Evolutionary conservation across 1,139 yeast species (phyloP).

Genomic region (Geotrichum phurueaensis): DNA sequence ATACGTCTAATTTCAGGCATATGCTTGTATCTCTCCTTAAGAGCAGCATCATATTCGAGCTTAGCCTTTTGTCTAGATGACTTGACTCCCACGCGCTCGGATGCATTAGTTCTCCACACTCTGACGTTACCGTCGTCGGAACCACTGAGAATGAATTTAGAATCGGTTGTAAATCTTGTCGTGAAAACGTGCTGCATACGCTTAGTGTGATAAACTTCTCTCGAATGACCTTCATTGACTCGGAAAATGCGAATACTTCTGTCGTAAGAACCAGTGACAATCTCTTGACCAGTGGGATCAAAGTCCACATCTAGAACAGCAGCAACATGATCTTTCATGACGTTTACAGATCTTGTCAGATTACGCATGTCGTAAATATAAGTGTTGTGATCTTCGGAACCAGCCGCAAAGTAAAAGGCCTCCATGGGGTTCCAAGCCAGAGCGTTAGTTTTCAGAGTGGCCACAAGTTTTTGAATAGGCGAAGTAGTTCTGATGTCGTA

Average conservation of each 20-base stretch:
- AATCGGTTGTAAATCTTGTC: conserved; percentile 79
- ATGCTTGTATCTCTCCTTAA: conserved; percentile 85
- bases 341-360: conserved; percentile 68
- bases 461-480: conserved; percentile 85
- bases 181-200: conserved; percentile 94
- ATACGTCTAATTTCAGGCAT: conserved; percentile 96
- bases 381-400: conserved; percentile 90
- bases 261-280: conserved; percentile 94
- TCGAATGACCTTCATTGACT: conserved; percentile 77
- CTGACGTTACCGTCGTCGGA: conserved; percentile 95
- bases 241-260: conserved; percentile 80
- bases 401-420: conserved; percentile 88
- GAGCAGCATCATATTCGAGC: conserved; percentile 82
- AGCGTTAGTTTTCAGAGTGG: conserved; percentile 76
- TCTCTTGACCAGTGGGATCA: conserved; percentile 93
- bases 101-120: conserved; percentile 84
- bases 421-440: conserved; percentile 98
- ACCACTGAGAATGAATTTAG: conserved; percentile 80
- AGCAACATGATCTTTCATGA: conserved; percentile 91
- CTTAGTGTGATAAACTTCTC: conserved; percentile 93
- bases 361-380: conserved; percentile 97
- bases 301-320: conserved; percentile 94
- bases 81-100: conserved; percentile 75
- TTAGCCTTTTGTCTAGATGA: conserved; percentile 75
- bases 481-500: conserved; percentile 91